These are phyloP conservation scores for Phytophthora meadii DNA, from an alignment of 352 stramenopile species.

Conservation along the genomic window DNA sequence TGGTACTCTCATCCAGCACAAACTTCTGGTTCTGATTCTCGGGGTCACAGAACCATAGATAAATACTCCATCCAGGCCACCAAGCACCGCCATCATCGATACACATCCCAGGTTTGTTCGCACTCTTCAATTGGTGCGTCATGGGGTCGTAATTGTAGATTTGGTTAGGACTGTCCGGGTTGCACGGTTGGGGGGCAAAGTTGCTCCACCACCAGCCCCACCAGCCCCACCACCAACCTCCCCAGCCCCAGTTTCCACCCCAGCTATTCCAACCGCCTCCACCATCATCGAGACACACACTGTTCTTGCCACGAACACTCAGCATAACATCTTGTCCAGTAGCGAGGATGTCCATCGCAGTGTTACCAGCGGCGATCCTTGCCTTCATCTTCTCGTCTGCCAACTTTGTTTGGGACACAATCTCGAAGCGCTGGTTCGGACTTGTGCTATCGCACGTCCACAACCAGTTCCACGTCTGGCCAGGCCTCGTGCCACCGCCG, in stretches of 20 bases:
- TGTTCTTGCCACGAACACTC: constrained; percentile 29
- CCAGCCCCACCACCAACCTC: too few relatives aligned
- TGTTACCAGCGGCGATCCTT: constrained; percentile 17
- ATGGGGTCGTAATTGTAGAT: constrained; percentile 34
- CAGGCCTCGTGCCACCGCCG: constrained; percentile 14
- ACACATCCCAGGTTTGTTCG: constrained; percentile 20
- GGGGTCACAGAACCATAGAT: constrained; percentile 29
- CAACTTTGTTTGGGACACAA: constrained; percentile 11
- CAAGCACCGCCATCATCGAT: constrained; percentile 29
- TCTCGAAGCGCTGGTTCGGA: constrained; percentile 26
- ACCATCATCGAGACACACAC: constrained; percentile 47
- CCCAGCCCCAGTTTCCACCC: too few relatives aligned
- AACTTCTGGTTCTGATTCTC: constrained; percentile 39
- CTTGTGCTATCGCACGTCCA: constrained; percentile 29
- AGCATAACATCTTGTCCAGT: constrained; percentile 33
- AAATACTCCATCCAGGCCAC: constrained; percentile 15
- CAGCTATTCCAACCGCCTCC: constrained; percentile 11
- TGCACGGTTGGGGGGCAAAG: constrained; percentile 27
- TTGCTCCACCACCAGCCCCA: constrained; percentile 11
- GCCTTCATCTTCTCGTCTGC: constrained; percentile 20
- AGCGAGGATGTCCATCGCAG: constrained; percentile 15
- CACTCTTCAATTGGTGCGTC: constrained; percentile 28
- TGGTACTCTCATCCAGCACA: constrained; percentile 31
- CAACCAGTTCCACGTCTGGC: constrained; percentile 15
- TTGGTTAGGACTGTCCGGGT: constrained; percentile 42